A percentile compares a stretch with the other conserved stretches of the same genome.
phyloP scores from a whole-genome alignment of 257 asterid genomes.

The Marsdenia floribunda region DNA sequence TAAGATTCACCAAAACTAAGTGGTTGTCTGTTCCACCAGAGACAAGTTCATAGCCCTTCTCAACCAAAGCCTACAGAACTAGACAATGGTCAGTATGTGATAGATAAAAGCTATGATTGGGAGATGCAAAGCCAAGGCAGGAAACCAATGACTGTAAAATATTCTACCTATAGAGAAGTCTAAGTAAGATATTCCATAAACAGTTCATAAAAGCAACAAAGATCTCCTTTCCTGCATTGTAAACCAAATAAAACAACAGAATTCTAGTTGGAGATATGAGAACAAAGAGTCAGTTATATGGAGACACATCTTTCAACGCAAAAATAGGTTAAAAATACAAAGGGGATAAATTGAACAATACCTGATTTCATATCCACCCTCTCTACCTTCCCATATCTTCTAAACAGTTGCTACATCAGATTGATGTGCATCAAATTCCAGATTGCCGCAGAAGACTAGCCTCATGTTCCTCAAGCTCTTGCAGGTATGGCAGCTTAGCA shows the following conservation, averaged over 20 bases:
- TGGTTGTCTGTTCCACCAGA: constrained; percentile 93
- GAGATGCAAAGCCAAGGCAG: neutral
- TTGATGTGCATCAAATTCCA: too few relatives aligned
- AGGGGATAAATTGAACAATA: too few relatives aligned
- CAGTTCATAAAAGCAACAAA: neutral
- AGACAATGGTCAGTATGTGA: constrained; percentile 18
- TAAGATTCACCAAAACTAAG: constrained; percentile 74
- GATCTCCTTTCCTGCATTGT: neutral
- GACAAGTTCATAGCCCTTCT: constrained; percentile 69
- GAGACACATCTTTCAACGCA: neutral
- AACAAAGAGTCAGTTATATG: neutral
- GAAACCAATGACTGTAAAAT: neutral
- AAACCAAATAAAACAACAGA: neutral
- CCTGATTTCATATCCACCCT: too few relatives aligned
- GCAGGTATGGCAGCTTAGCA: too few relatives aligned
- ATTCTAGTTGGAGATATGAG: neutral
- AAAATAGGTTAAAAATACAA: too few relatives aligned
- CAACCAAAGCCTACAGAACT: constrained; percentile 48
- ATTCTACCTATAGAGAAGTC: neutral
- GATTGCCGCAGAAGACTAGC: too few relatives aligned
- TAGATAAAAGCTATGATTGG: neutral
- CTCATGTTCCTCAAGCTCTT: too few relatives aligned
- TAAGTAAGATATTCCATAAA: neutral
- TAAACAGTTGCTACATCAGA: too few relatives aligned
- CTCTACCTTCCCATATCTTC: too few relatives aligned